A percentile compares a stretch with the other conserved stretches of the same genome.
phyloP scores from a whole-genome alignment of 2,329 filamentous ascomycete species.

The Cladorrhinum sp. region DNA sequence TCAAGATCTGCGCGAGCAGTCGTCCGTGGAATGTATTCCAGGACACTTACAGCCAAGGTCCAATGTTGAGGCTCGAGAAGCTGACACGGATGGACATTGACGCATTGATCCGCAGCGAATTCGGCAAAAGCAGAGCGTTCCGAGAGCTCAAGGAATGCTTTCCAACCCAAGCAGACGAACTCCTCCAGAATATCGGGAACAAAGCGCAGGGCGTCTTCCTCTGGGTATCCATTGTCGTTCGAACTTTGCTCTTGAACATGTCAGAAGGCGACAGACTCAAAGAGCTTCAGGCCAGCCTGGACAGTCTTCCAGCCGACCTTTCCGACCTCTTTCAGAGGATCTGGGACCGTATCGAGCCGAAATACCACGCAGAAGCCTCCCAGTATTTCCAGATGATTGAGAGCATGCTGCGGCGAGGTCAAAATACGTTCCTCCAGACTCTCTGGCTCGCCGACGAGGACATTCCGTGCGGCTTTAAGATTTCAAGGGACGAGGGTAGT shows the following conservation, averaged over 20 bases:
- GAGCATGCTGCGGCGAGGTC: neutral
- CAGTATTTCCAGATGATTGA: neutral
- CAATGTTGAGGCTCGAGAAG: conserved; percentile 23
- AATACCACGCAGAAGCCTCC: neutral
- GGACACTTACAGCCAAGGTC: conserved; percentile 19
- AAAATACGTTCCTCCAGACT: neutral
- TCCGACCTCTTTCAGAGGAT: neutral
- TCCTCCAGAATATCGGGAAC: conserved; percentile 14
- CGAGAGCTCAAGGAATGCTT: conserved; percentile 8
- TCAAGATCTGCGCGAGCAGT: conserved; percentile 29
- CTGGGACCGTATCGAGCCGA: neutral
- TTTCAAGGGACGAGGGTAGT: neutral
- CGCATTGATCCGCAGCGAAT: neutral
- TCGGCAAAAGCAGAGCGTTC: neutral
- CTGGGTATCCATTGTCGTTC: conserved; percentile 24
- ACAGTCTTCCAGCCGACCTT: neutral
- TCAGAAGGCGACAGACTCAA: neutral
- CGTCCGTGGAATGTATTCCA: conserved; percentile 27
- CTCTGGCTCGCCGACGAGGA: neutral
- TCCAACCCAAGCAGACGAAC: neutral
- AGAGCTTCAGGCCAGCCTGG: neutral
- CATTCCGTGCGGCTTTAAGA: no score
- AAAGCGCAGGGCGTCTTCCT: conserved; percentile 26
- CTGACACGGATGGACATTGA: conserved; percentile 5
- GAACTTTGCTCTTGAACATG: neutral